A percentile compares a stretch with the other conserved stretches of the same genome.
Conservation (phyloP, 2,329 filamentous ascomycete species). For the Taxawa tesnikishii region DNA sequence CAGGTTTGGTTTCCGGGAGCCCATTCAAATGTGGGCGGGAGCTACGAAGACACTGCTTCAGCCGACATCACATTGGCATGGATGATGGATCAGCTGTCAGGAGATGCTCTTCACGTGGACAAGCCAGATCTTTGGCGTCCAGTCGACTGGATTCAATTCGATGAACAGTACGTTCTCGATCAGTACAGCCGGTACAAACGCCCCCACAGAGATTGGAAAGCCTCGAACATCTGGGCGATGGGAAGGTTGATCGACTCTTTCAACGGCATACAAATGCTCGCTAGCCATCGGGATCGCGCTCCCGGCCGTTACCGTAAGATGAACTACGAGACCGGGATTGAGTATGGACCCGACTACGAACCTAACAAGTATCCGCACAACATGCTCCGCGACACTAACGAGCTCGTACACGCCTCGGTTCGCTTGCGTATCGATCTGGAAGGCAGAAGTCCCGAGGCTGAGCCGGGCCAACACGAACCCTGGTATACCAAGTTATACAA, state of each 20-base stretch:
- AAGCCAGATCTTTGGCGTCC: not conserved
- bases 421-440: conserved; percentile 20
- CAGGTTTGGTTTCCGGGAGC: conserved; percentile 46
- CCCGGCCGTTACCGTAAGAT: conserved; percentile 19
- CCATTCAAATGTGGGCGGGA: conserved; percentile 41
- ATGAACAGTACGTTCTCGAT: conserved; percentile 17
- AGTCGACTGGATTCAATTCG: conserved; percentile 22
- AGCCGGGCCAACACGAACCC: conserved; percentile 10
- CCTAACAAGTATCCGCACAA: too few relatives aligned
- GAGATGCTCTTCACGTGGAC: conserved; percentile 11
- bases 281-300: conserved; percentile 14
- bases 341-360: conserved; percentile 3
- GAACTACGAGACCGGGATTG: conserved; percentile 15
- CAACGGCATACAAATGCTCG: conserved; percentile 19
- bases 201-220: conserved; percentile 8
- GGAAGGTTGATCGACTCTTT: conserved; percentile 21
- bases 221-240: conserved; percentile 16
- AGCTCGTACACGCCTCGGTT: conserved; percentile 22
- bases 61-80: conserved; percentile 27
- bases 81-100: conserved; percentile 28
- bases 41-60: conserved; percentile 20
- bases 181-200: conserved; percentile 11
- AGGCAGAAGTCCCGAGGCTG: conserved; percentile 16
- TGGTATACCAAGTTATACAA: conserved; percentile 6
- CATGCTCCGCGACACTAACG: conserved; percentile 19